Conservation (phyloP, 106 monocot genomes). For the Phalaenopsis aphrodite region DNA sequence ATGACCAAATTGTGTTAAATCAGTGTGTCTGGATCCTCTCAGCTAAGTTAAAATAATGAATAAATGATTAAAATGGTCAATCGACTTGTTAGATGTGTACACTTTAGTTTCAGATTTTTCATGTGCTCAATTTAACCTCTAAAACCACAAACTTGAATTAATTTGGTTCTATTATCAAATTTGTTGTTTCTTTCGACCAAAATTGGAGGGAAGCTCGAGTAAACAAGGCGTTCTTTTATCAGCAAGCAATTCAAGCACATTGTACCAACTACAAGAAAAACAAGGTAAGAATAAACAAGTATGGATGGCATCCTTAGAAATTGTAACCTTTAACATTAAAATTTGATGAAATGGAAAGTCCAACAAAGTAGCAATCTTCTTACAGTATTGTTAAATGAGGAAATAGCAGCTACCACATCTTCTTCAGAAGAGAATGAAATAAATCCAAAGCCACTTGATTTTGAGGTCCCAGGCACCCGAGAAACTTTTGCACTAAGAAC, state of each 20-base stretch:
- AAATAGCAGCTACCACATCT: conserved; percentile 65
- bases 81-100: no score
- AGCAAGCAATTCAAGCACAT: neutral
- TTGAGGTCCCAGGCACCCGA: conserved; percentile 67
- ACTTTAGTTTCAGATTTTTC: no score
- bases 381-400: conserved; percentile 70
- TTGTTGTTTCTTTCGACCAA: no score
- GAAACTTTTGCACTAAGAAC: conserved; percentile 83
- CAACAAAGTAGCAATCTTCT: conserved; percentile 11
- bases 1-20: no score
- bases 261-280: neutral
- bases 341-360: neutral
- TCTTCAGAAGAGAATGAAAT: conserved; percentile 90
- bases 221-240: neutral
- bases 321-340: neutral
- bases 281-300: neutral
- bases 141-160: no score
- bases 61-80: no score
- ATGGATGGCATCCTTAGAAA: neutral
- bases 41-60: no score
- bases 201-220: no score
- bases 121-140: no score
- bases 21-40: no score
- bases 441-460: conserved; percentile 91
- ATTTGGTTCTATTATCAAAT: no score